Evolutionary conservation across 2,329 filamentous ascomycete species (phyloP).

Genomic region (Hypoxylon sp.): DNA sequence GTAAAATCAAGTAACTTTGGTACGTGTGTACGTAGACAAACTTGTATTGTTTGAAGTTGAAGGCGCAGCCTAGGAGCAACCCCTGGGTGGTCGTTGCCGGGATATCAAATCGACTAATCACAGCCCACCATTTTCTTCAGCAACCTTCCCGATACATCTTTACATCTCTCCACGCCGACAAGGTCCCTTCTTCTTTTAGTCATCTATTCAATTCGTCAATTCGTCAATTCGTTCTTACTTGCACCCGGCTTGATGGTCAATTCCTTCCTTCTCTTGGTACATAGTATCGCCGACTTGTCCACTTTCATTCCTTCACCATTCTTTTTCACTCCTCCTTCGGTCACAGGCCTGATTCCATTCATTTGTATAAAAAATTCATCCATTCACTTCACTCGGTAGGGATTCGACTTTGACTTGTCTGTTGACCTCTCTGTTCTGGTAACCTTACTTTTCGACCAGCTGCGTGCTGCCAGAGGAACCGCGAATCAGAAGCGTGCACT

Average conservation of each 20-base stretch:
- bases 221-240: background rate
- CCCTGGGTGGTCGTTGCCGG: constrained; percentile 27
- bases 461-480: constrained; percentile 23
- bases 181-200: constrained; percentile 24
- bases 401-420: constrained; percentile 20
- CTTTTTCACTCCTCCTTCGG: constrained; percentile 15
- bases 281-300: constrained; percentile 15
- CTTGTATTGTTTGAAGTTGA: constrained; percentile 35
- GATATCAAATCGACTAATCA: constrained; percentile 26
- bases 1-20: constrained; percentile 4
- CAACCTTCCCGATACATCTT: constrained; percentile 31
- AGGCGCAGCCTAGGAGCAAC: constrained; percentile 30
- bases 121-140: constrained; percentile 14
- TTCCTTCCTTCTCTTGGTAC: constrained; percentile 18
- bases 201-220: background rate
- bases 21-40: constrained; percentile 9
- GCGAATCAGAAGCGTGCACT: constrained; percentile 7
- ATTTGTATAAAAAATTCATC: constrained; percentile 25
- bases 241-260: background rate
- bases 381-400: constrained; percentile 19
- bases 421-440: constrained; percentile 23
- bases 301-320: constrained; percentile 25
- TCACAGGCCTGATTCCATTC: constrained; percentile 23
- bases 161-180: constrained; percentile 17
- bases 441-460: constrained; percentile 7